phyloP scores from a whole-genome alignment of 306 rosid genomes.

The Trifolium pratense region DNA sequence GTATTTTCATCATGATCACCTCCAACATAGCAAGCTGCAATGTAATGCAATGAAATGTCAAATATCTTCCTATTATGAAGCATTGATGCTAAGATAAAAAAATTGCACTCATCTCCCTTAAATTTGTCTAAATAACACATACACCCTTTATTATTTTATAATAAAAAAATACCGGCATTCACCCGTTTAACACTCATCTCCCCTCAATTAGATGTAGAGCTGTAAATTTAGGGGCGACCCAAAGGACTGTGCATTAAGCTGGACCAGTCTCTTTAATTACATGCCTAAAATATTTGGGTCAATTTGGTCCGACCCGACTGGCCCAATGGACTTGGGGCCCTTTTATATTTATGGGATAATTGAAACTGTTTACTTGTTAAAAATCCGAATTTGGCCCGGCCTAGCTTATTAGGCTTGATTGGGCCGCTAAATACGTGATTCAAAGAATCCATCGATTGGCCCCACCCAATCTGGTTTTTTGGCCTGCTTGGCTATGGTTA shows the following conservation, averaged over 20 bases:
- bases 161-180: not conserved
- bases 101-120: not conserved
- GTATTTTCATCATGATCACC: slow-evolving; percentile 38
- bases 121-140: not conserved
- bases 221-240: not conserved
- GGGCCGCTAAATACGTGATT: not conserved
- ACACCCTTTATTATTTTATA: not conserved
- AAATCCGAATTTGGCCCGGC: too few species aligned
- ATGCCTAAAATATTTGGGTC: not conserved
- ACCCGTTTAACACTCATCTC: not conserved
- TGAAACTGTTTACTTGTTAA: too few species aligned
- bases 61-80: not conserved
- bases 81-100: not conserved
- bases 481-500: not conserved
- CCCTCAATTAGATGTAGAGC: not conserved
- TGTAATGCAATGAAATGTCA: slow-evolving; percentile 4
- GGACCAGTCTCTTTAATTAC: not conserved
- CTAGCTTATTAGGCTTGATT: not conserved
- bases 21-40: slow-evolving; percentile 40
- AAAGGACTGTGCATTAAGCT: too few species aligned
- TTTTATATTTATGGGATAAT: too few species aligned
- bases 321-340: not conserved
- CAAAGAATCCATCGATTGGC: not conserved
- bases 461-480: not conserved
- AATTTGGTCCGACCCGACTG: not conserved